These are phyloP conservation scores for Acer negundo DNA, from an alignment of 345 rosid species.

Conservation along the genomic window DNA sequence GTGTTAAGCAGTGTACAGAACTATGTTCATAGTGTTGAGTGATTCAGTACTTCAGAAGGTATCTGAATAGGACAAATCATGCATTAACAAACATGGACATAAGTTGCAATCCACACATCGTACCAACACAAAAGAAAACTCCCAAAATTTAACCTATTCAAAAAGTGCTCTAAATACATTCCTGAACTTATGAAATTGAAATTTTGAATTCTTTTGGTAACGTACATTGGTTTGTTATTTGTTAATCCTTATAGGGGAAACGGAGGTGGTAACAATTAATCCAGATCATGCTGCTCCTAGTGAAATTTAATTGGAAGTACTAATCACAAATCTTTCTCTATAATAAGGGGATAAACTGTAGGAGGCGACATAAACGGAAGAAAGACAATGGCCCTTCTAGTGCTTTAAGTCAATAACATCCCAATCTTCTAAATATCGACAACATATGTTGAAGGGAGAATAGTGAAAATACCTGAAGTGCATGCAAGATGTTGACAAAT, in stretches of 20 bases:
- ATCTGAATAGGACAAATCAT: not conserved
- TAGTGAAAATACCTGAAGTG: constrained; percentile 65
- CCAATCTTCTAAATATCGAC: not conserved
- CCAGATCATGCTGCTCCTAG: not conserved
- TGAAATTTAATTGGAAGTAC: too few species aligned
- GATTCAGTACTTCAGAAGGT: not conserved
- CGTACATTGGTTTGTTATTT: not conserved
- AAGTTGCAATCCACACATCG: not conserved
- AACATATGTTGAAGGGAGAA: not conserved
- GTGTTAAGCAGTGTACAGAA: not conserved
- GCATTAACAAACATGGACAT: not conserved
- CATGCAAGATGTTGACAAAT: constrained; percentile 69
- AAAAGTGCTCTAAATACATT: not conserved
- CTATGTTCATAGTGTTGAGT: not conserved
- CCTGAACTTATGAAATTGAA: not conserved
- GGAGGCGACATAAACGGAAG: not conserved
- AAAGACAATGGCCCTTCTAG: not conserved
- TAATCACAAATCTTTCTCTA: not conserved
- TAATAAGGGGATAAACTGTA: too few species aligned
- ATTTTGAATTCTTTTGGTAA: not conserved
- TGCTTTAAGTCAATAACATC: not conserved
- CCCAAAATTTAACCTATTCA: not conserved
- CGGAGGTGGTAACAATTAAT: not conserved
- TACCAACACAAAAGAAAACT: not conserved
- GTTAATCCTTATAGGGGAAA: not conserved